These are phyloP conservation scores for Peronosclerospora sorghi DNA, from an alignment of 352 stramenopile genomes.

Conservation along the genomic window DNA sequence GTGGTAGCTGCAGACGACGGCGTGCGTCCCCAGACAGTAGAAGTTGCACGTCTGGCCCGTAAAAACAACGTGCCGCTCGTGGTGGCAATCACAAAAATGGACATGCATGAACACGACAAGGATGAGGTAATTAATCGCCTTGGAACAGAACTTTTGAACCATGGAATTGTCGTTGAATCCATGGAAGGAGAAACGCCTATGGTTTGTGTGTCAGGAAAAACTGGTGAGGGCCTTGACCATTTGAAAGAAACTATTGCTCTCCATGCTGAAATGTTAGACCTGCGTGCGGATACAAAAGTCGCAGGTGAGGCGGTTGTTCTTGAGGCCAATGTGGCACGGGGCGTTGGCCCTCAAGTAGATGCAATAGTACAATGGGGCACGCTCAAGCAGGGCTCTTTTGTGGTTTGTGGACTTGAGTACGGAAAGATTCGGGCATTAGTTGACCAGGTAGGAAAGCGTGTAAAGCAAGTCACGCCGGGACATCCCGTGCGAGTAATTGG, in stretches of 20 bases:
- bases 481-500: constrained; percentile 86
- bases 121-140: constrained; percentile 57
- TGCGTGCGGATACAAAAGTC: constrained; percentile 86
- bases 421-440: constrained; percentile 86
- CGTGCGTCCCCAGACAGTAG: constrained; percentile 95
- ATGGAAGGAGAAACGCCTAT: constrained; percentile 90
- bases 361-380: constrained; percentile 95
- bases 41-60: constrained; percentile 90
- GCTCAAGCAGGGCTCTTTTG: constrained; percentile 88
- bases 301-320: constrained; percentile 92
- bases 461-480: constrained; percentile 86
- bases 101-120: constrained; percentile 79
- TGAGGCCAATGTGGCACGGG: constrained; percentile 91
- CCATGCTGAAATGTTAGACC: constrained; percentile 92
- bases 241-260: constrained; percentile 96
- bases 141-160: constrained; percentile 82
- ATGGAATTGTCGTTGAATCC: constrained; percentile 91
- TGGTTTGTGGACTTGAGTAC: constrained; percentile 92
- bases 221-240: constrained; percentile 88
- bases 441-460: constrained; percentile 56
- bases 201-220: constrained; percentile 94
- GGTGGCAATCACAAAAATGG: constrained; percentile 96
- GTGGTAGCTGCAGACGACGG: constrained; percentile 98
- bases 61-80: constrained; percentile 94
- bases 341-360: constrained; percentile 91